Conservation (phyloP, 306 rosid genomes). For the Fragaria vesca region DNA sequence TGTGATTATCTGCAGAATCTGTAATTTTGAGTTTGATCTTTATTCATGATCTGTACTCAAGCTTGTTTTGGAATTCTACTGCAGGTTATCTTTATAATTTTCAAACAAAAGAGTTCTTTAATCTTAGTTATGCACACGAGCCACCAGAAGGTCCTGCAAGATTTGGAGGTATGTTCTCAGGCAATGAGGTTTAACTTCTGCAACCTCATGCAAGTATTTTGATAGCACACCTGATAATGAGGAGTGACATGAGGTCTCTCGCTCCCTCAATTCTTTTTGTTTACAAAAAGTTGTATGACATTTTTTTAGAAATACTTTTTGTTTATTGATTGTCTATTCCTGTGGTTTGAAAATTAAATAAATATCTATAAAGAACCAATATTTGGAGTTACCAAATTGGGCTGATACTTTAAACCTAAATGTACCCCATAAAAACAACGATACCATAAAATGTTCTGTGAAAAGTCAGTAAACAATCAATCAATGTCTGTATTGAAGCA, state of each 20-base stretch:
- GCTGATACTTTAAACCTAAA: neutral
- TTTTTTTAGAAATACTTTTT: neutral
- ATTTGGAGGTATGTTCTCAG: slow-evolving; percentile 82
- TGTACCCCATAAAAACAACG: neutral
- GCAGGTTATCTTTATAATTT: slow-evolving; percentile 90
- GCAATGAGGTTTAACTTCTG: slow-evolving; percentile 24
- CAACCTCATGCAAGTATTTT: neutral
- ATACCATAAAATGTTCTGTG: neutral
- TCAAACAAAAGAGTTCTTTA: slow-evolving; percentile 89
- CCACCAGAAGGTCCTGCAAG: slow-evolving; percentile 78
- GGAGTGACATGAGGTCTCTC: neutral
- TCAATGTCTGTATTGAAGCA: neutral
- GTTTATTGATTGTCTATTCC: neutral
- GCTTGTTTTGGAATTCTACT: slow-evolving; percentile 29
- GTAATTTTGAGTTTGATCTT: neutral
- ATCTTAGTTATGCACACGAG: slow-evolving; percentile 82
- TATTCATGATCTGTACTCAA: slow-evolving; percentile 24
- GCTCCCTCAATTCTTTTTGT: neutral
- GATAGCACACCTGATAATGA: neutral
- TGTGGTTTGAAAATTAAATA: neutral
- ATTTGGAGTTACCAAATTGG: neutral
- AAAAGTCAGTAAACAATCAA: neutral
- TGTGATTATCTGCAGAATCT: neutral
- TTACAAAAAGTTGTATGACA: neutral
- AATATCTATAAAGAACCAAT: neutral